Evolutionary conservation across 129 eudicot species (phyloP), one percentile per base, ranked within the genome.

Genomic region (Flaveria linearis): DNA sequence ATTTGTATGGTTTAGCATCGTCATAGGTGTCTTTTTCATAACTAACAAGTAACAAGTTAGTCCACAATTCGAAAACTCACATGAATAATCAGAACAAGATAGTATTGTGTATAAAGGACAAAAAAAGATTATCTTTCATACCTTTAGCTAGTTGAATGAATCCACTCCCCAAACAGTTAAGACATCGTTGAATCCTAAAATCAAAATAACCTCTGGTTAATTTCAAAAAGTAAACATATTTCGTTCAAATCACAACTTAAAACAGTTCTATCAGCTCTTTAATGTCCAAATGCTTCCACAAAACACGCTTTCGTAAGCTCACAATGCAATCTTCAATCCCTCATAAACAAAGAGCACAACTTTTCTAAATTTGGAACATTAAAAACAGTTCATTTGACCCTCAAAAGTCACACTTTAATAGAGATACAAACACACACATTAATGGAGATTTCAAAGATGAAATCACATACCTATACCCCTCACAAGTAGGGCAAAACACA

Each of bases 401-500:
- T 1, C 49, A 20, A 80, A 73, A 80, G 33, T 9, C 2, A 43
- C 7, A 43, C 42, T 49, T 51, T 16, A 18, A 69, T 26, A 2
- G 50, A 58, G 46, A 16, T 46, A 20, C 22, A 20, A 20, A 20
- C 22, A 9, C 2, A 43, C 7, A 43, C 42, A 63, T 51, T 16
- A 18, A 69, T 26, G 5, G 50, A 58, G 46, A 16, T 46, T 23
- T 46, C 2, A 47, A 45, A 60, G 13, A 50, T 50, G 7, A 72
- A 72, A 36, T 43, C 7, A 4, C 76, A 78, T 47, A 88, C 97
- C 86, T 84, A 68, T 73, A 75, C 22, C 96, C 98, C 77, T 93
- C 96, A 82, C 98, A 93, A 69, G 98, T 93, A 57, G 98, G 98
- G 72, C 98, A 93, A 42, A 86, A 82, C 30, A 72, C 98, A 93